phyloP scores from a whole-genome alignment of 2,329 filamentous ascomycete species.

The Epichloe brachyelytri region DNA sequence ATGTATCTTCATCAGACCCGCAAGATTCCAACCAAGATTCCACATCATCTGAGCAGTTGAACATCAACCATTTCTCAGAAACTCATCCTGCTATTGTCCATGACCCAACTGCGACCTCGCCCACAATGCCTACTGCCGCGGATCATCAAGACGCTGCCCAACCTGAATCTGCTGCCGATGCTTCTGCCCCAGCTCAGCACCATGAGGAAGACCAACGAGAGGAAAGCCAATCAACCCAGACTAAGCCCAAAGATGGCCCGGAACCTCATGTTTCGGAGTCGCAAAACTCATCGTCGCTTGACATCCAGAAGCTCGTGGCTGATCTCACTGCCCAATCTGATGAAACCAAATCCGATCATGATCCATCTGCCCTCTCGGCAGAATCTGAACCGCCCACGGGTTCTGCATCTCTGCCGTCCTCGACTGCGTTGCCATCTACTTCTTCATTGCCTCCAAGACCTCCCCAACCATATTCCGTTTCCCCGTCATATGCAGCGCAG shows the following conservation, averaged over 20 bases:
- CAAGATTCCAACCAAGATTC: constrained; percentile 30
- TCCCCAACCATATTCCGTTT: constrained; percentile 25
- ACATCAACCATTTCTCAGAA: constrained; percentile 17
- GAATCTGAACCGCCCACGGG: constrained; percentile 15
- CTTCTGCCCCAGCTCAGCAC: constrained; percentile 14
- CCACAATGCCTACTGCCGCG: constrained; percentile 10
- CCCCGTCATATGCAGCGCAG: constrained; percentile 25
- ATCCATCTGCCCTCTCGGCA: constrained; percentile 14
- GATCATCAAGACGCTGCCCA: constrained; percentile 8
- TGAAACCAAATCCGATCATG: constrained; percentile 18
- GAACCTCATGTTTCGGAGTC: constrained; percentile 16
- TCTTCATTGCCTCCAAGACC: constrained; percentile 36
- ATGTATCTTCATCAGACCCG: constrained; percentile 31
- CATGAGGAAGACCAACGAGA: constrained; percentile 11
- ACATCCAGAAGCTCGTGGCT: constrained; percentile 29
- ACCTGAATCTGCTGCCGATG: constrained; percentile 8
- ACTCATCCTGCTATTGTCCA: constrained; percentile 17
- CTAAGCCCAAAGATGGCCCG: constrained; percentile 16
- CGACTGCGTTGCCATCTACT: constrained; percentile 22
- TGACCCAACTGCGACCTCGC: constrained; percentile 17
- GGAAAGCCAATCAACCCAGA: constrained; percentile 8
- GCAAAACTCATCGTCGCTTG: constrained; percentile 18
- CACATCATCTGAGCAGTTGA: constrained; percentile 26
- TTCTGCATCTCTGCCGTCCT: constrained; percentile 17
- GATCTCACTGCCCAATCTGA: constrained; percentile 25